Percentiles rank a stretch among this genome's conserved stretches.
These are phyloP conservation scores for Coccinonectria pachysandricola DNA, from an alignment of 2,329 filamentous ascomycete species.

Conservation along the genomic window DNA sequence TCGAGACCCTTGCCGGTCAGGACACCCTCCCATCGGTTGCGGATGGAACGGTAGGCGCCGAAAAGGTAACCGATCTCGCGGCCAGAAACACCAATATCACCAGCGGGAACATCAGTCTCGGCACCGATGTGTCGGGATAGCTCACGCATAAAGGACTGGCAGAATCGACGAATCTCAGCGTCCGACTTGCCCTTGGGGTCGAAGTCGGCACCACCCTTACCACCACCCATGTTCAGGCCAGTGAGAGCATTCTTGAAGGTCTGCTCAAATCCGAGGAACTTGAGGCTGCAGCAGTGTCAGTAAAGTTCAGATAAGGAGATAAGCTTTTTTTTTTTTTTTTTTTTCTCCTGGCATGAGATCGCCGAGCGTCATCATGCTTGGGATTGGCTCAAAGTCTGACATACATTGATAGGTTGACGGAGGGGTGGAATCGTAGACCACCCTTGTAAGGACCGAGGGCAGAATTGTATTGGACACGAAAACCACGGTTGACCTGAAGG, in stretches of 20 bases:
- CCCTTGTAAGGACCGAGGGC: constrained; percentile 97
- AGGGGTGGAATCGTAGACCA: constrained; percentile 87
- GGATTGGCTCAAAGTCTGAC: constrained; percentile 6
- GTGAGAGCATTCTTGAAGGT: constrained; percentile 99
- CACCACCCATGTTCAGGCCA: constrained; percentile 80
- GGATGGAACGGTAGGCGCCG: constrained; percentile 79
- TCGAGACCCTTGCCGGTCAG: constrained; percentile 88
- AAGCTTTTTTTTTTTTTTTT: constrained; percentile 1
- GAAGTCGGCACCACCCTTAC: constrained; percentile 96
- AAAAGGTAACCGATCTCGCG: constrained; percentile 94
- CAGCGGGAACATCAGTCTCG: constrained; percentile 90
- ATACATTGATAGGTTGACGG: constrained; percentile 63
- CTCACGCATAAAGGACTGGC: constrained; percentile 91
- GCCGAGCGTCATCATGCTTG: not conserved
- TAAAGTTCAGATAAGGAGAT: constrained; percentile 4
- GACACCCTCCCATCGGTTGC: constrained; percentile 90
- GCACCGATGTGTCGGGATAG: constrained; percentile 92
- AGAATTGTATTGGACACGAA: constrained; percentile 97
- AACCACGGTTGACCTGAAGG: constrained; percentile 87
- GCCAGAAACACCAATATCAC: constrained; percentile 88
- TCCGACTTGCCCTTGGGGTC: constrained; percentile 98
- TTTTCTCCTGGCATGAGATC: not conserved
- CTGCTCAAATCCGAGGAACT: constrained; percentile 98
- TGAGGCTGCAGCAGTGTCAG: constrained; percentile 41
- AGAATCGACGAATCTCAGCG: constrained; percentile 95